Evolutionary conservation across 495 filamentous ascomycete genomes (phyloP), one percentile per base, ranked within the genome.

Genomic region (Clohesyomyces aquaticus): DNA sequence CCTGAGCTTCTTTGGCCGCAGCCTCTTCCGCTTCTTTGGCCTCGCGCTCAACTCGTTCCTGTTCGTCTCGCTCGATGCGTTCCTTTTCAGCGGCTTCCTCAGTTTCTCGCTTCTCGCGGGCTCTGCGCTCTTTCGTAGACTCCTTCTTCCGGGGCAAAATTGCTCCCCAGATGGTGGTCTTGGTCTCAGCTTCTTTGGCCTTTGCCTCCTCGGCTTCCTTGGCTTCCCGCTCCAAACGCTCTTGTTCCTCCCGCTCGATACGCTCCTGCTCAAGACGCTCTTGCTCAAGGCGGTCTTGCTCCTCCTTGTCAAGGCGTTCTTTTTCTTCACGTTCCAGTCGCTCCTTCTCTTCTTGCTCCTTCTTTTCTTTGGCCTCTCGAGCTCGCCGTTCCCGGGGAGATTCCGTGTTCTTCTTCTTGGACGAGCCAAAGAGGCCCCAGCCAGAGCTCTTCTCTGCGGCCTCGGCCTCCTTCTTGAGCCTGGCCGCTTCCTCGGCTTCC

Each of bases 11-110:
- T 38, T 38, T 38, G 6, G 32, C 35, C 58, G 38, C 52, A 11
- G 59, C 68, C 18, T 64, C 68, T 29, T 61, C 65, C 4, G 70
- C 65, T 65, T 77, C 72, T 32, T 63, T 66, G 25, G 59, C 65
- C 63, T 47, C 52, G 29, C 52, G 10, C 16, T 63, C 61, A 1
- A 56, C 3, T 32, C 61, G 23, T 19, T 65, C 61, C 54, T 65
- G 49, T 35, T 65, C 61, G 38, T 66, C 63, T 8, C 32, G 46
- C 29, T 66, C 63, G 12, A 22, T 26, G 22, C 55, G 55, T 38
- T 66, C 63, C 18, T 52, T 59, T 28, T 66, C 63, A 19, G 55
- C 55, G 14, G n/a, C 43, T 23, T 66, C 62, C 9, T 28, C 21
- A 19, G 38, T 22, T 23, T 65, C 62, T 43, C 54, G 59, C 47